Conservation (phyloP, 345 rosid species). For the Aethionema arabicum region DNA sequence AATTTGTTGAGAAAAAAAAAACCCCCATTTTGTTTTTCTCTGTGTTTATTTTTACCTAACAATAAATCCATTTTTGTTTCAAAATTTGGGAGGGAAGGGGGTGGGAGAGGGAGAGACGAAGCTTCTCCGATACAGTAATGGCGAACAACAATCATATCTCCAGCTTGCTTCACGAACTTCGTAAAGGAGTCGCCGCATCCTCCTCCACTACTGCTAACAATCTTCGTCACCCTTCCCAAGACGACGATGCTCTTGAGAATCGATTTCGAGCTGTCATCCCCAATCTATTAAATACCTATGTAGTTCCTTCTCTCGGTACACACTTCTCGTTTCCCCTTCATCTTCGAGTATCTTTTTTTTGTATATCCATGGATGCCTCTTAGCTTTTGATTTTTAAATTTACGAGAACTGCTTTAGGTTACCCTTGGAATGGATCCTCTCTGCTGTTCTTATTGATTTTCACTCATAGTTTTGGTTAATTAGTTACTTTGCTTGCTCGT, state of each 20-base stretch:
- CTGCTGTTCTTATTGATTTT: constrained; percentile 14
- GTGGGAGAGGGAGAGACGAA: constrained; percentile 6
- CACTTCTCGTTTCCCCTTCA: neutral
- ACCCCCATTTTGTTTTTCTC: too few species aligned
- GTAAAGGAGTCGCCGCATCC: constrained; percentile 72
- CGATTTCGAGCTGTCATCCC: constrained; percentile 79
- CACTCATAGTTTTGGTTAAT: neutral
- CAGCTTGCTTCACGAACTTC: constrained; percentile 82
- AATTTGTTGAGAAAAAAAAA: too few species aligned
- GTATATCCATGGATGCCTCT: constrained; percentile 4
- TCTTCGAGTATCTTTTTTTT: neutral
- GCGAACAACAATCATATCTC: constrained; percentile 46
- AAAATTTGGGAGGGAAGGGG: constrained; percentile 36
- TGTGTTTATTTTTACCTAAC: too few species aligned
- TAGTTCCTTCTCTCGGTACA: constrained; percentile 76
- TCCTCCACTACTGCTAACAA: constrained; percentile 52
- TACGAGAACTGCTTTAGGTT: constrained; percentile 12
- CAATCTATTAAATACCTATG: constrained; percentile 67
- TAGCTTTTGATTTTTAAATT: neutral
- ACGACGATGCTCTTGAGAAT: constrained; percentile 59
- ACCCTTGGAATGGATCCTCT: constrained; percentile 2
- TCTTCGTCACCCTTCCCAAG: constrained; percentile 34
- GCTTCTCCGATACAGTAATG: constrained; percentile 22
- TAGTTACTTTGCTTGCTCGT: neutral
- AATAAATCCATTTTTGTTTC: constrained; percentile 7